Percentiles rank a stretch among this genome's conserved stretches.
Evolutionary conservation across 331 rosid species (phyloP).

Genomic region (Quercus phellos): DNA sequence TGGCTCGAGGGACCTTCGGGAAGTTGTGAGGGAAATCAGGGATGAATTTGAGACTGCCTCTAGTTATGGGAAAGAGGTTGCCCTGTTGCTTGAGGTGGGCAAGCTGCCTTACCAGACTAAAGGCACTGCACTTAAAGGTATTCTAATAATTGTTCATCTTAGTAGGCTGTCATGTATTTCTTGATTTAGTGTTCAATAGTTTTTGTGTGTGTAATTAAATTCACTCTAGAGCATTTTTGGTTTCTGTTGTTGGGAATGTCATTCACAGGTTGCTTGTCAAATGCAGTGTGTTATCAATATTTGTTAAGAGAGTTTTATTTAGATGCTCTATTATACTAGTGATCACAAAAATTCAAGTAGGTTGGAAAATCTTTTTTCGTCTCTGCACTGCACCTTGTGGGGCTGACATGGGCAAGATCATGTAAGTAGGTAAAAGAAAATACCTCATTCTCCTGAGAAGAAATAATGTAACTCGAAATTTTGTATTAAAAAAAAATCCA

Average conservation of each 20-base stretch:
- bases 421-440: not conserved
- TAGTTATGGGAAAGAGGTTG: slow-evolving; percentile 78
- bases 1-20: slow-evolving; percentile 71
- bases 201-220: not conserved
- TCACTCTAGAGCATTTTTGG: not conserved
- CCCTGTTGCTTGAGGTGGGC: slow-evolving; percentile 81
- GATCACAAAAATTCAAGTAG: not conserved
- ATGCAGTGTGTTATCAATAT: not conserved
- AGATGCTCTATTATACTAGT: not conserved
- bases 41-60: slow-evolving; percentile 88
- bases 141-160: not conserved
- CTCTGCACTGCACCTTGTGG: not conserved
- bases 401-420: not conserved
- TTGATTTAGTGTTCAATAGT: not conserved
- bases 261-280: not conserved
- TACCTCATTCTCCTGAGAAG: not conserved
- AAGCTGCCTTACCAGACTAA: slow-evolving; percentile 73
- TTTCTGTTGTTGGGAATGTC: not conserved
- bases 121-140: slow-evolving; percentile 65
- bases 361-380: not conserved
- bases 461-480: not conserved
- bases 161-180: not conserved
- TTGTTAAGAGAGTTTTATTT: not conserved
- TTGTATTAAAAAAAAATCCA: not conserved
- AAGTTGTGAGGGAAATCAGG: slow-evolving; percentile 81